Base-by-base conservation (phyloP, 106 monocot species). In the Vanilla planifolia region DNA sequence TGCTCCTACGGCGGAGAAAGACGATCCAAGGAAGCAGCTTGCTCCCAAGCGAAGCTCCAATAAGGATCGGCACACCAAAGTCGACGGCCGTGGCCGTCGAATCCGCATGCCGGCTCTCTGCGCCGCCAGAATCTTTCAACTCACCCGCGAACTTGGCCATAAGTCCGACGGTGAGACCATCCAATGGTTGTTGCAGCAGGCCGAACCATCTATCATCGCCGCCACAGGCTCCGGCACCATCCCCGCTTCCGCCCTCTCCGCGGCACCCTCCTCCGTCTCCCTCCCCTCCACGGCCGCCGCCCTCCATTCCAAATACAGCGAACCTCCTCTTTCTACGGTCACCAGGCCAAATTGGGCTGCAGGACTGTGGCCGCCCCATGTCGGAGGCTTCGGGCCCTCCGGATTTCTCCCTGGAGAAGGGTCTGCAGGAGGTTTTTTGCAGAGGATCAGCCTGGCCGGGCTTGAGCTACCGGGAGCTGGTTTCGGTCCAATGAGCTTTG, bases 401-500 rank as follows among this genome's bases (percentile, higher is more conserved):
- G 62, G 75, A 15, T 68, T 62, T 37, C 39, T 29, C 21, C 25
- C 55, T 24, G 32, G 28, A 16, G 53, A 52, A 61, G 25, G 21
- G 50, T 32, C 50, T 28, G 21, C 30, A 0, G 63, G 48, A 10
- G 27, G 42, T 2, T 33, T 44, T 23, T 14, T 44, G 61, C 62
- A 41, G 34, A 46, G 61, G 33, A 55, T 56, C 19, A 66, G 73
- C 5, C 11, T 67, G 26, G 46, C 41, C 1, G 67, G 67, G 59
- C 2, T 67, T n/a, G 67, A 59, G 25, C 32, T 43, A 10, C 34
- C 66, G 2, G 40, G 60, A 22, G 55, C 3, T 3, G 52, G 36
- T 56, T 9, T 61, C 0, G 63, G 55, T 6, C 52, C 27, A 20
- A 63, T 75, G 75, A 76, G 70, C 64, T 76, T 76, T 32, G 51